phyloP scores from a whole-genome alignment of 2,329 filamentous ascomycete genomes.

The Aspergillus japonicus region DNA sequence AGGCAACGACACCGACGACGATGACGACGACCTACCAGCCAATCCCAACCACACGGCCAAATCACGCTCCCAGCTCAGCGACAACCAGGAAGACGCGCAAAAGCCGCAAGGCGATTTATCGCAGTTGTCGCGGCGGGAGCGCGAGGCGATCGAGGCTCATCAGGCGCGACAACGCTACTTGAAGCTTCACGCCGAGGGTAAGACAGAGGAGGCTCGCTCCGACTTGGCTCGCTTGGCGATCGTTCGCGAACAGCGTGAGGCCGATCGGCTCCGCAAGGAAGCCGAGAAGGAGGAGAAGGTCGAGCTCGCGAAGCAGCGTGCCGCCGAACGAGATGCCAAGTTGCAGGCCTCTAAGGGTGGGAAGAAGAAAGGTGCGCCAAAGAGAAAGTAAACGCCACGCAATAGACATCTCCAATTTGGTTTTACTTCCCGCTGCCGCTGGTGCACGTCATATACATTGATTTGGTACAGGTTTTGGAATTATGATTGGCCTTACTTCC shows the following conservation, averaged over 20 bases:
- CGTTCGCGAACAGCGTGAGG: slow-evolving; percentile 82
- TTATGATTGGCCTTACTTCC: neutral
- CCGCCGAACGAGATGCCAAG: slow-evolving; percentile 42
- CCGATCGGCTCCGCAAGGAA: slow-evolving; percentile 78
- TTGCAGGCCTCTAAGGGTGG: slow-evolving; percentile 38
- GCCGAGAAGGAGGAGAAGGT: slow-evolving; percentile 62
- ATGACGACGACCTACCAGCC: slow-evolving; percentile 56
- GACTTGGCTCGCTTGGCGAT: slow-evolving; percentile 80
- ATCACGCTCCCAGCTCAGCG: slow-evolving; percentile 64
- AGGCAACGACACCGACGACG: slow-evolving; percentile 36
- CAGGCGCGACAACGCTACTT: slow-evolving; percentile 87
- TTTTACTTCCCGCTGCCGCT: neutral
- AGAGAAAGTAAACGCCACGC: slow-evolving; percentile 19
- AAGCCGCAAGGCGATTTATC: slow-evolving; percentile 45
- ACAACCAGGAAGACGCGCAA: slow-evolving; percentile 56
- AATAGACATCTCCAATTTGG: neutral
- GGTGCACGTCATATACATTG: neutral
- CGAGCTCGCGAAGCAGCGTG: slow-evolving; percentile 39
- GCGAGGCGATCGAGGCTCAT: slow-evolving; percentile 79
- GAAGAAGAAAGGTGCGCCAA: slow-evolving; percentile 31
- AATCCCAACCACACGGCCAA: slow-evolving; percentile 83
- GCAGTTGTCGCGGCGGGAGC: slow-evolving; percentile 65
- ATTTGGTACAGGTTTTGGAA: neutral
- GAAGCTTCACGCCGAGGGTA: slow-evolving; percentile 89
- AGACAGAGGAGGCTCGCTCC: slow-evolving; percentile 91